Conservation (phyloP, 495 filamentous ascomycete genomes). For the Xylaria acuta region DNA sequence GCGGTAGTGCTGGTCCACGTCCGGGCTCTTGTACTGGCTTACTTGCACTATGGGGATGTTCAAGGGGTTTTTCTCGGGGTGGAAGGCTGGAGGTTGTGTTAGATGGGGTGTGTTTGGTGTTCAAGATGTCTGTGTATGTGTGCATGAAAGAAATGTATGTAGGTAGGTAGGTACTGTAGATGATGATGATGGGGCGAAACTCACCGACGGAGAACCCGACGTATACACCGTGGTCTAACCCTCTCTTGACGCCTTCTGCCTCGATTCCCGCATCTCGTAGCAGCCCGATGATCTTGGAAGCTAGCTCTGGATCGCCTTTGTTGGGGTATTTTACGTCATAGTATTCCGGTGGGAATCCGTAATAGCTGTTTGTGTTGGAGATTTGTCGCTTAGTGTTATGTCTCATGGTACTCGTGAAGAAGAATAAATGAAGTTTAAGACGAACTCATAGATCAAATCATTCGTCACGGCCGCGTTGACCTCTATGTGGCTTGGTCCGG, state of each 20-base stretch:
- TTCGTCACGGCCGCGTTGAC: conserved; percentile 74
- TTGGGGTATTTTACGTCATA: conserved; percentile 74
- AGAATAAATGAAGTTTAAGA: conserved; percentile 6
- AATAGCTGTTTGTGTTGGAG: conserved; percentile 61
- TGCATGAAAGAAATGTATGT: conserved; percentile 32
- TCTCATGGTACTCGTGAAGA: background rate
- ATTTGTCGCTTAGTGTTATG: background rate
- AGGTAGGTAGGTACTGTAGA: conserved; percentile 29
- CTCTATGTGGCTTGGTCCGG: conserved; percentile 61
- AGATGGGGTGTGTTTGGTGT: background rate
- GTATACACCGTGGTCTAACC: conserved; percentile 85
- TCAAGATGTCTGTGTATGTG: conserved; percentile 17
- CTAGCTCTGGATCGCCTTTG: conserved; percentile 69
- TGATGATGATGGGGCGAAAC: conserved; percentile 21
- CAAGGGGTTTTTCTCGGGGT: conserved; percentile 74
- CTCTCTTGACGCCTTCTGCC: conserved; percentile 67
- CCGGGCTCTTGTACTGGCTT: conserved; percentile 72
- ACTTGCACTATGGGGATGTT: conserved; percentile 83
- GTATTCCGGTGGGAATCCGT: conserved; percentile 72
- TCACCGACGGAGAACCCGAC: conserved; percentile 67
- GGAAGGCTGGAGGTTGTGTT: conserved; percentile 54
- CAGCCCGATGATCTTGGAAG: conserved; percentile 66
- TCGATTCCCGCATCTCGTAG: conserved; percentile 67
- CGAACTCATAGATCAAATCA: conserved; percentile 82
- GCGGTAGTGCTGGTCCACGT: conserved; percentile 71